Conservation (phyloP, 495 filamentous ascomycete species). For the Extremus antarcticus region DNA sequence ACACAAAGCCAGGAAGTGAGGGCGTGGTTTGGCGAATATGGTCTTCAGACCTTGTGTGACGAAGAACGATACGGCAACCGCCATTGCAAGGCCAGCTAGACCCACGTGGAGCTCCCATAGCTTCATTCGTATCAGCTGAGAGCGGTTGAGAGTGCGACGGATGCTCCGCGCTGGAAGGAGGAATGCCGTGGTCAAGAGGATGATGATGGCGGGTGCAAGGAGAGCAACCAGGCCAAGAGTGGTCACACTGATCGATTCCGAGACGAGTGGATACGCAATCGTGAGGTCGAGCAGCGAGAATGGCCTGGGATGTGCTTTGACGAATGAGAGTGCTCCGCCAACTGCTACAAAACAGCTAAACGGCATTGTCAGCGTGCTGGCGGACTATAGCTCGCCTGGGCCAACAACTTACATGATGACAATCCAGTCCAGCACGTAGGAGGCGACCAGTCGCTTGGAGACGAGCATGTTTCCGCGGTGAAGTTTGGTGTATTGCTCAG, state of each 20-base stretch:
- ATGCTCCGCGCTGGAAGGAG: slow-evolving; percentile 38
- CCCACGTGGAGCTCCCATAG: slow-evolving; percentile 46
- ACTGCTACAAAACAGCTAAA: slow-evolving; percentile 23
- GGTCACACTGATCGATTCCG: slow-evolving; percentile 41
- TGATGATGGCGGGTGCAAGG: slow-evolving; percentile 44
- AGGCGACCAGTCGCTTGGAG: slow-evolving; percentile 24
- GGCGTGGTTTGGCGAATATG: slow-evolving; percentile 52
- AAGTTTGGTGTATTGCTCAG: too few species aligned
- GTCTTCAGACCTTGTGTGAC: slow-evolving; percentile 54
- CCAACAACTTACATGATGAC: slow-evolving; percentile 15
- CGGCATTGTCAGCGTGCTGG: background rate
- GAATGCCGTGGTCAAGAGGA: slow-evolving; percentile 38
- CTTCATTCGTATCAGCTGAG: slow-evolving; percentile 36
- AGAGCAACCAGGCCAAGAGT: slow-evolving; percentile 38
- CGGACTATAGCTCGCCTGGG: background rate
- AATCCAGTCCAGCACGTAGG: slow-evolving; percentile 32
- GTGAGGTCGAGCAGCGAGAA: slow-evolving; percentile 42
- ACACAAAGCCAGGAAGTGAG: slow-evolving; percentile 53
- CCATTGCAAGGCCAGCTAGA: slow-evolving; percentile 51
- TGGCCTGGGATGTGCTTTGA: slow-evolving; percentile 26
- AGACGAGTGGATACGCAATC: slow-evolving; percentile 48
- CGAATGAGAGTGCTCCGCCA: slow-evolving; percentile 25
- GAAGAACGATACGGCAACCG: slow-evolving; percentile 44
- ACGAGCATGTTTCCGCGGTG: too few species aligned
- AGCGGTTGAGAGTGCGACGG: slow-evolving; percentile 22